A percentile compares a stretch with the other conserved stretches of the same genome.
Evolutionary conservation across 345 rosid genomes (phyloP).

Genomic region (Aquilaria malaccensis): DNA sequence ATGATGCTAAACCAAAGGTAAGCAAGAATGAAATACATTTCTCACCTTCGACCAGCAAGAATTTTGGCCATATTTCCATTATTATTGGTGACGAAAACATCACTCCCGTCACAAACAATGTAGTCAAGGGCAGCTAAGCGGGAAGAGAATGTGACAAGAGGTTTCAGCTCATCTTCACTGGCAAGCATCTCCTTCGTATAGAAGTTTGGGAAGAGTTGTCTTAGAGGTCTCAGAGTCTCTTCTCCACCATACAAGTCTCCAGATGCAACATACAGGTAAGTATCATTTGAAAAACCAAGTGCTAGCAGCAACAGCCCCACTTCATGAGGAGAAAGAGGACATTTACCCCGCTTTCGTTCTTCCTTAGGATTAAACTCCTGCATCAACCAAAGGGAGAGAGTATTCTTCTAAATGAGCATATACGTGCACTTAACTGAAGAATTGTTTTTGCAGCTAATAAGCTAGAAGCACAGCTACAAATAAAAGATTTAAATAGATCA

Average conservation of each 20-base stretch:
- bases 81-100: slow-evolving; percentile 81
- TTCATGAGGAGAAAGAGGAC: slow-evolving; percentile 88
- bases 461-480: background rate
- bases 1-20: background rate
- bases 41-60: slow-evolving; percentile 92
- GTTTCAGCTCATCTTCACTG: slow-evolving; percentile 47
- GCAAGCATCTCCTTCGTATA: slow-evolving; percentile 89
- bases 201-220: slow-evolving; percentile 82
- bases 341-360: slow-evolving; percentile 83
- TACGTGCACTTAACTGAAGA: too few relatives aligned
- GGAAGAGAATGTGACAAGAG: slow-evolving; percentile 67
- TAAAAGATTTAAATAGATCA: background rate
- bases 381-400: background rate
- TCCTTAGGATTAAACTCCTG: slow-evolving; percentile 76
- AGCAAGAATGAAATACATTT: background rate
- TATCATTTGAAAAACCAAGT: slow-evolving; percentile 75
- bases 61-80: slow-evolving; percentile 97
- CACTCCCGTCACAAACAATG: slow-evolving; percentile 83
- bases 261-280: slow-evolving; percentile 79
- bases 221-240: slow-evolving; percentile 66
- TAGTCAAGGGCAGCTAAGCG: slow-evolving; percentile 84
- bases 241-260: slow-evolving; percentile 95
- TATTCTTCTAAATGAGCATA: background rate
- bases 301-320: slow-evolving; percentile 90
- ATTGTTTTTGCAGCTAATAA: background rate